These are phyloP conservation scores for Saccharum officinarum DNA, from an alignment of 176 grass and related monocot species.

Conservation along the genomic window DNA sequence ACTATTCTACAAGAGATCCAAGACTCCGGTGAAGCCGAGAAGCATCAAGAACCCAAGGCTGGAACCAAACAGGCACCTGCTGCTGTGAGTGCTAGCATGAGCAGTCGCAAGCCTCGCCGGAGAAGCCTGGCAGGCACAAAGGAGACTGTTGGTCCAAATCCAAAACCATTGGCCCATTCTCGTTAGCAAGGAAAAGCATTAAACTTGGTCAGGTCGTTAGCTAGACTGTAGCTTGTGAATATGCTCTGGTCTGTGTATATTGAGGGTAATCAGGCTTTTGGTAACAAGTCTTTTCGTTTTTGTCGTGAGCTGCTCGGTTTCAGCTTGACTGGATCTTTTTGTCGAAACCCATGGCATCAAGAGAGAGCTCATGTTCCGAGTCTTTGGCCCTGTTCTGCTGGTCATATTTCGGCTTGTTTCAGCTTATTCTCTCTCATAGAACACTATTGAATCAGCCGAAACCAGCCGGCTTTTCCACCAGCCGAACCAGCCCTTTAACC, in stretches of 20 bases:
- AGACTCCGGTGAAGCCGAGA: slow-evolving; percentile 31
- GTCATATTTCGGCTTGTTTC: no score
- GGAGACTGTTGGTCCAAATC: slow-evolving; percentile 26
- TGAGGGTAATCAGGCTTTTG: slow-evolving; percentile 33
- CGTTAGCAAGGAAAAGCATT: not conserved
- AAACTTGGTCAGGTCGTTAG: slow-evolving; percentile 5
- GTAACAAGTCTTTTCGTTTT: not conserved
- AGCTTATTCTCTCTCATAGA: no score
- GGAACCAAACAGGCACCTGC: slow-evolving; percentile 9
- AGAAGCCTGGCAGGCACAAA: slow-evolving; percentile 44
- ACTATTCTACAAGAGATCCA: slow-evolving; percentile 56
- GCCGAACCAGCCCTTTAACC: no score
- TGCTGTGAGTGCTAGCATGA: slow-evolving; percentile 11
- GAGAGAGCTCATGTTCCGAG: slow-evolving; percentile 3
- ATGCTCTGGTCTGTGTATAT: slow-evolving; percentile 36
- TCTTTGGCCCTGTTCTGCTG: no score
- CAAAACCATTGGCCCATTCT: slow-evolving; percentile 9
- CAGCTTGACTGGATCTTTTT: not conserved
- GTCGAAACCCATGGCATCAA: slow-evolving; percentile 35
- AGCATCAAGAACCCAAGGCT: slow-evolving; percentile 32
- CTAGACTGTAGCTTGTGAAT: slow-evolving; percentile 50
- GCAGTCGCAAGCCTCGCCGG: slow-evolving; percentile 22
- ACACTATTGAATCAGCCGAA: no score
- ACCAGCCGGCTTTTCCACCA: no score
- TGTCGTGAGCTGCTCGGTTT: slow-evolving; percentile 4